Percentiles rank a stretch among this genome's conserved stretches.
phyloP scores from a whole-genome alignment of 257 asterid species.

The Sherardia arvensis region DNA sequence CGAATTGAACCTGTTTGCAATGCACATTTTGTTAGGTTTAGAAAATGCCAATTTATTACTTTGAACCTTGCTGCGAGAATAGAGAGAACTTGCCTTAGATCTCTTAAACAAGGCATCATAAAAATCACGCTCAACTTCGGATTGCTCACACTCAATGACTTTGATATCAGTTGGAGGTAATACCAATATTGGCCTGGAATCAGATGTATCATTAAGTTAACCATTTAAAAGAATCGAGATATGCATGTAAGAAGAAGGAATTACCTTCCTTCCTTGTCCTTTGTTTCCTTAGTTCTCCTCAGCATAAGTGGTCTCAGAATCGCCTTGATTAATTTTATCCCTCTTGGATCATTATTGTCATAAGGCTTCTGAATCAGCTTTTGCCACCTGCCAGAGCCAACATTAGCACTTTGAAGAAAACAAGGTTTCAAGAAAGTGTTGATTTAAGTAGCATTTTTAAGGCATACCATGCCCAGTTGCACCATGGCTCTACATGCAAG shows the following conservation, averaged over 20 bases:
- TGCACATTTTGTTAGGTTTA: conserved; percentile 2
- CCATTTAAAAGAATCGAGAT: conserved; percentile 7
- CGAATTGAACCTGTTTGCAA: conserved; percentile 57
- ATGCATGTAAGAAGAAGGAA: background rate
- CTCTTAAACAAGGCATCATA: conserved; percentile 73
- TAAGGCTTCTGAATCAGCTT: conserved; percentile 73
- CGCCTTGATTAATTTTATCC: conserved; percentile 63
- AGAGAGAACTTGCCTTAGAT: conserved; percentile 48
- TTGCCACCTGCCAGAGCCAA: conserved; percentile 53
- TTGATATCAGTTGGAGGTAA: conserved; percentile 81
- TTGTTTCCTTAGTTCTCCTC: conserved; percentile 81
- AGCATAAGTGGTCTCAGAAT: conserved; percentile 73
- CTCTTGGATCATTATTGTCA: conserved; percentile 67
- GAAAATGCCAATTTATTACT: background rate
- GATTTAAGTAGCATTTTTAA: too few species aligned
- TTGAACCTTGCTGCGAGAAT: background rate
- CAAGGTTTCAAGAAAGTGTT: background rate
- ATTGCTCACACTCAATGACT: conserved; percentile 54
- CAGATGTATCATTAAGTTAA: background rate
- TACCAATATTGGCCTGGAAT: conserved; percentile 62
- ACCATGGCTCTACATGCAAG: conserved; percentile 93
- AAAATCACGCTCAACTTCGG: conserved; percentile 65
- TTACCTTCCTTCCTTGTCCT: conserved; percentile 76
- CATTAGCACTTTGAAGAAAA: background rate
- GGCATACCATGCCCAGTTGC: conserved; percentile 89